Base-by-base conservation (phyloP, 495 filamentous ascomycete genomes). In the Penicillium riverlandense region DNA sequence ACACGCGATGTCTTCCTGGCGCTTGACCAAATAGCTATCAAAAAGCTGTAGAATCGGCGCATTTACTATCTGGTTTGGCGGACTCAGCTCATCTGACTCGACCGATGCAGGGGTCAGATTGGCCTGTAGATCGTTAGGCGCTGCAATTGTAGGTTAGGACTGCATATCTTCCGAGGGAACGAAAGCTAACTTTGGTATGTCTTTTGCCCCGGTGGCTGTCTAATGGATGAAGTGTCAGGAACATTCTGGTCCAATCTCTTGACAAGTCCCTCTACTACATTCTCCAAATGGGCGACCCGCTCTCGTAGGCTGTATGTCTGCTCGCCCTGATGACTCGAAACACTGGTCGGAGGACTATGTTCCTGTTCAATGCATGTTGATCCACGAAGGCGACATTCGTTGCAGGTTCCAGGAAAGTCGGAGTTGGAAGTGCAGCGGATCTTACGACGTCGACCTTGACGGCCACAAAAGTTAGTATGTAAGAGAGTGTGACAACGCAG, bases 1-100 rank as follows among this genome's bases (percentile, higher is more conserved):
- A 7, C 37, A 49, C 1, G 48, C 51, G 9, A 47, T 39, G 29
- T 63, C 58, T 11, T 61, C 54, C 11, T 44, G 54, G n/a, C 66
- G 63, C 22, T 52, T 62, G 27, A 70, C 41, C 13, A 71, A 48
- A 28, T 68, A 57, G 16, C 68, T 69, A 41, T 71, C 60, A 37
- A 73, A 68, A 0, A 73, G 40, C 37, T 64, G 66, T 27, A 73
- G 22, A 1, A 71, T 50, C 2, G 69, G 69, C 0, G 69, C 69
- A 49, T 61, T 59, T 27, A 63, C 59, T 28, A 70, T 61, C 12
- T 50, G 46, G 2, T 58, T 58, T 6, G 60, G 55, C 9, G 54
- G 52, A n/a, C 44, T 43, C 8, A 49, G 35, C 44, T 55, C 41
- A 29, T 60, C 57, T 11, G 50, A 47, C 37, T 59, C 51, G 7